phyloP scores from a whole-genome alignment of 1,284 basidiomycete species.

The Peniophora sp. region DNA sequence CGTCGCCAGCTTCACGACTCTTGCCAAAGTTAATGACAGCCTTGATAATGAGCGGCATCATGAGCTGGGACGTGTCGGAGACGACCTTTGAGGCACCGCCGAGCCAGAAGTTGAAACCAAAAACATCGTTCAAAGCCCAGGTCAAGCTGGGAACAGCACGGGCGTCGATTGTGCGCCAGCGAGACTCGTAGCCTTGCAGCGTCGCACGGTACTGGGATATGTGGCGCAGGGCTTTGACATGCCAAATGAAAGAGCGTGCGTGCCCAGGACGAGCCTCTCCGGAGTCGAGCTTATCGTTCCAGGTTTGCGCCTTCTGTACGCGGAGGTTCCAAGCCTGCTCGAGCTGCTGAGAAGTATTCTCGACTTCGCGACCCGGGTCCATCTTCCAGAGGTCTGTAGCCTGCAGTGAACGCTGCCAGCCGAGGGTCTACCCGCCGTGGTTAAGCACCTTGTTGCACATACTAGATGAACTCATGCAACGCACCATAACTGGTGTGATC shows the following conservation, averaged over 20 bases:
- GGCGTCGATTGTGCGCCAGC: constrained; percentile 45
- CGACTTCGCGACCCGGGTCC: constrained; percentile 44
- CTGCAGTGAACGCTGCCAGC: constrained; percentile 65
- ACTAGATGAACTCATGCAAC: constrained; percentile 6
- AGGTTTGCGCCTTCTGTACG: constrained; percentile 37
- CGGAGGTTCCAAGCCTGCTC: constrained; percentile 43
- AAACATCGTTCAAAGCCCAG: constrained; percentile 66
- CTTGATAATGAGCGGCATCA: constrained; percentile 61
- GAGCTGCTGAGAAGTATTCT: constrained; percentile 38
- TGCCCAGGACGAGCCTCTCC: constrained; percentile 38
- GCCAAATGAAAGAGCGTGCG: constrained; percentile 36
- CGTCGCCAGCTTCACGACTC: constrained; percentile 25
- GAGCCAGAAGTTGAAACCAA: constrained; percentile 64
- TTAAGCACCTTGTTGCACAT: neutral
- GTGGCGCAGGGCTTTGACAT: constrained; percentile 23
- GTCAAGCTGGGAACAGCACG: constrained; percentile 45
- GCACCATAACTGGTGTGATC: constrained; percentile 65
- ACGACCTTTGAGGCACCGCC: constrained; percentile 47
- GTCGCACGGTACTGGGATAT: constrained; percentile 20
- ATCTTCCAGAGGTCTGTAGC: constrained; percentile 71
- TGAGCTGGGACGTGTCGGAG: constrained; percentile 48
- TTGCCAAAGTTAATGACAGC: constrained; percentile 65
- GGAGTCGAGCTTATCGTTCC: constrained; percentile 42
- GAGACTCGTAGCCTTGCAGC: constrained; percentile 28
- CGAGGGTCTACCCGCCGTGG: constrained; percentile 32